Conservation (phyloP, 2,329 filamentous ascomycete genomes). For the Ophiostoma novo-ulmi region DNA sequence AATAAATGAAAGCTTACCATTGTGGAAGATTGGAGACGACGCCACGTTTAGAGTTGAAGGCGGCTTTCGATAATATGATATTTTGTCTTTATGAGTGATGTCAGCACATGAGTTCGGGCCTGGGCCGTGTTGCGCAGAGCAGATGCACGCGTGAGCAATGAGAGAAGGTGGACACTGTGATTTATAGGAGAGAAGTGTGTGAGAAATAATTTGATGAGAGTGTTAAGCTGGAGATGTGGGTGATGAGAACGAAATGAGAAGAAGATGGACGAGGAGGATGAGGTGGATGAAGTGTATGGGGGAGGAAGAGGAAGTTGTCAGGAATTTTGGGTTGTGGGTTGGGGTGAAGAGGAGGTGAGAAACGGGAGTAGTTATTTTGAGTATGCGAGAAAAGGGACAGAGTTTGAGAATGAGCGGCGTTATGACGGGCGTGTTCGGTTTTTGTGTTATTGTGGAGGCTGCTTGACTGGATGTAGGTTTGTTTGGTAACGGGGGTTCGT, state of each 20-base stretch:
- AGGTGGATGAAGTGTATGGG: not conserved
- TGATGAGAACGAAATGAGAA: not conserved
- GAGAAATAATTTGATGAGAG: not conserved
- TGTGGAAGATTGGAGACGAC: not conserved
- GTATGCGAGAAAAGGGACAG: conserved; percentile 1
- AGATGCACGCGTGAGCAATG: not conserved
- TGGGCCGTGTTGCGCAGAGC: not conserved
- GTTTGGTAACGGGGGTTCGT: conserved; percentile 23
- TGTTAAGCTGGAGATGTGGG: not conserved
- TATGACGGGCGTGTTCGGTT: conserved; percentile 21
- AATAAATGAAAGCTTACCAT: not conserved
- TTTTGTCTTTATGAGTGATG: not conserved
- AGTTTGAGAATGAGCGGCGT: conserved; percentile 18
- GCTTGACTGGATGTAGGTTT: conserved; percentile 18
- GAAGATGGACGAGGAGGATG: not conserved
- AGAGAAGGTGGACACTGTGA: not conserved
- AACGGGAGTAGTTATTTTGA: not conserved
- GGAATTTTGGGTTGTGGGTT: conserved; percentile 16
- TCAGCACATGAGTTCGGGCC: not conserved
- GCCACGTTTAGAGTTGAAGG: not conserved
- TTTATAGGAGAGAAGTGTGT: not conserved
- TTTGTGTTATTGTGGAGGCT: conserved; percentile 24
- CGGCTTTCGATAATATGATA: not conserved
- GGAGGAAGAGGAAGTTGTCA: not conserved
- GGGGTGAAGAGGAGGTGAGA: conserved; percentile 11